These are phyloP conservation scores for Pseudocercospora musae DNA, from an alignment of 2,329 filamentous ascomycete genomes.

Conservation along the genomic window DNA sequence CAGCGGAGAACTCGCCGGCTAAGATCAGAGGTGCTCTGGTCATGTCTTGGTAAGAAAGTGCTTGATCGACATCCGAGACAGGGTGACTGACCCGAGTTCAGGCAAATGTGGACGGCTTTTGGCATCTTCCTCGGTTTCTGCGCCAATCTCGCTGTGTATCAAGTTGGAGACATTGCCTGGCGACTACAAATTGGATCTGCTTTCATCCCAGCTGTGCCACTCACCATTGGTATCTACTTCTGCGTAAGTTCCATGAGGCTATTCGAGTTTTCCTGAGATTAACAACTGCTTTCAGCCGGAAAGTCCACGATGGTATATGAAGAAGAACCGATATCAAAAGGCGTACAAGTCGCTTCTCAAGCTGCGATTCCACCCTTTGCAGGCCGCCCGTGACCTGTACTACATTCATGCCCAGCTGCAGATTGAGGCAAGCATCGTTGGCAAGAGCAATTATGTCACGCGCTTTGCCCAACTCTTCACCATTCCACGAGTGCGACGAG, in stretches of 20 bases:
- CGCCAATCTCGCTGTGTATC: slow-evolving; percentile 43
- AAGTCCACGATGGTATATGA: slow-evolving; percentile 38
- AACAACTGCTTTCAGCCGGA: neutral
- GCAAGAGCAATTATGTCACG: slow-evolving; percentile 40
- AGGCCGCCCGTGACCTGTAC: slow-evolving; percentile 56
- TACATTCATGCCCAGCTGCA: slow-evolving; percentile 42
- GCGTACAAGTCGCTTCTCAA: slow-evolving; percentile 50
- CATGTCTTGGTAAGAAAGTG: slow-evolving; percentile 48
- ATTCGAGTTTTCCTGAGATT: neutral
- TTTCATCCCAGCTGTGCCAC: slow-evolving; percentile 47
- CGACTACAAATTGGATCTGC: slow-evolving; percentile 47
- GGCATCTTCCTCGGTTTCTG: slow-evolving; percentile 46
- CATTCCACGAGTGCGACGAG: slow-evolving; percentile 47
- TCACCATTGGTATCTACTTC: slow-evolving; percentile 43
- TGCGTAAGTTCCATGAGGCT: slow-evolving; percentile 38
- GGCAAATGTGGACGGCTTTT: slow-evolving; percentile 45
- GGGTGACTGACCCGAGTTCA: neutral
- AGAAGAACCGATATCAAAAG: slow-evolving; percentile 45
- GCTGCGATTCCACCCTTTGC: slow-evolving; percentile 49
- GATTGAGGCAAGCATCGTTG: slow-evolving; percentile 27
- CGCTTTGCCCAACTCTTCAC: slow-evolving; percentile 50
- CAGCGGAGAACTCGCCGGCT: slow-evolving; percentile 55
- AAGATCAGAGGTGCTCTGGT: slow-evolving; percentile 55
- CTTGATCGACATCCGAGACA: neutral
- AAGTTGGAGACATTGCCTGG: slow-evolving; percentile 41